Evolutionary conservation across 768 basidiomycete species (phyloP).

Genomic region (Rhodotorula paludigena): DNA sequence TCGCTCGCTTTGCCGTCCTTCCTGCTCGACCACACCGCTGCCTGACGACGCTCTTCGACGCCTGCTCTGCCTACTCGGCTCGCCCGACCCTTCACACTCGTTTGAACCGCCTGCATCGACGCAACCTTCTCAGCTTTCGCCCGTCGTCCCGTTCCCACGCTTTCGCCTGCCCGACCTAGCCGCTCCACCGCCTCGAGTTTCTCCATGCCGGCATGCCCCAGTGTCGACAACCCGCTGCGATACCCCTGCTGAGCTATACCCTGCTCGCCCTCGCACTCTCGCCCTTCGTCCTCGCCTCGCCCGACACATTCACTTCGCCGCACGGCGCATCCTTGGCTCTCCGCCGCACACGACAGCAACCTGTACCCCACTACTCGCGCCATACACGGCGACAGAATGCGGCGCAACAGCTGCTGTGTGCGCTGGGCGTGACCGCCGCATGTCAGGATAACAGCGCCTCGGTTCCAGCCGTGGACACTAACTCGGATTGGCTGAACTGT

Average conservation of each 20-base stretch:
- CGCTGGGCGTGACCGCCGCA: background rate
- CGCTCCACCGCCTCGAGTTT: background rate
- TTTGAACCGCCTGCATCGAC: background rate
- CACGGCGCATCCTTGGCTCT: too few relatives aligned
- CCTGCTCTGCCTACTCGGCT: background rate
- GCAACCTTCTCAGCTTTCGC: background rate
- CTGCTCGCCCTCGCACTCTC: too few relatives aligned
- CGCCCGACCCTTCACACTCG: slow-evolving; percentile 1
- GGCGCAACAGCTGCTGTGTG: background rate
- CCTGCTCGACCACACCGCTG: too few relatives aligned
- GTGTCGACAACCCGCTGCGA: too few relatives aligned
- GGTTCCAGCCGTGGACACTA: background rate
- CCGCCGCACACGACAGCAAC: background rate
- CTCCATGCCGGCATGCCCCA: too few relatives aligned
- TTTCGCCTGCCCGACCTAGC: background rate
- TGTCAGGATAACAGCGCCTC: background rate
- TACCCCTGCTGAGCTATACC: too few relatives aligned
- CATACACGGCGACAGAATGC: background rate
- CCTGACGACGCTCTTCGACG: too few relatives aligned
- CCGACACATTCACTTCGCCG: too few relatives aligned
- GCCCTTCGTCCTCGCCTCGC: too few relatives aligned
- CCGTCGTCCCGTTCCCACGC: background rate
- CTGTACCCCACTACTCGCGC: background rate
- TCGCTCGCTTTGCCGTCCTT: too few relatives aligned
- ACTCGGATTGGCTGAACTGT: background rate